These are phyloP conservation scores for Zygosaccharomyces rouxii DNA, from an alignment of 805 yeast species.

Conservation along the genomic window DNA sequence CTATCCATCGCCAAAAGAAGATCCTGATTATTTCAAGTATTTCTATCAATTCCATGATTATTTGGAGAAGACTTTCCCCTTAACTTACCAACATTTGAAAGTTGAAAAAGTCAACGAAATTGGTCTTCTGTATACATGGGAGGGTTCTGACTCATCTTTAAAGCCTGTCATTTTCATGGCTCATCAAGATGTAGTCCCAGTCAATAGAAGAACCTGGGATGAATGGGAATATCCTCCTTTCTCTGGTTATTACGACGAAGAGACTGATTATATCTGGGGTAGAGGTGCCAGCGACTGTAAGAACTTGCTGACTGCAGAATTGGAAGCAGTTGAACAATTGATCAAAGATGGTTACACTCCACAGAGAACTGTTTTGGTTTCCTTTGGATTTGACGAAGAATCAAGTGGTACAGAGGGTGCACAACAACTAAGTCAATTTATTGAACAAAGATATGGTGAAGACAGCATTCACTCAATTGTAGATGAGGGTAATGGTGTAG, in stretches of 20 bases:
- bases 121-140: constrained; percentile 62
- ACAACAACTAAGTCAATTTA: constrained; percentile 37
- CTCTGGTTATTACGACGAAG: constrained; percentile 61
- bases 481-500: constrained; percentile 59
- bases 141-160: constrained; percentile 48
- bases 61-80: constrained; percentile 54
- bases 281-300: constrained; percentile 79
- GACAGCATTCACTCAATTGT: constrained; percentile 57
- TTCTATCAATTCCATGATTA: constrained; percentile 49
- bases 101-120: constrained; percentile 56
- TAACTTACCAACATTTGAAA: constrained; percentile 43
- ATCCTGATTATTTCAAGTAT: constrained; percentile 43
- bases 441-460: constrained; percentile 54
- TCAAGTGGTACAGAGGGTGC: constrained; percentile 64
- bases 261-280: constrained; percentile 53
- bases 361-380: constrained; percentile 56
- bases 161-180: constrained; percentile 72
- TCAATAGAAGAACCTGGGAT: constrained; percentile 50
- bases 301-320: constrained; percentile 56
- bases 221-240: constrained; percentile 71
- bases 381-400: constrained; percentile 82
- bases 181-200: constrained; percentile 84
- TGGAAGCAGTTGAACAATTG: constrained; percentile 62
- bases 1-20: constrained; percentile 33
- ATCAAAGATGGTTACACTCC: constrained; percentile 50